phyloP scores from a whole-genome alignment of 2,329 filamentous ascomycete species.

The Dryadomyces sulphureus region DNA sequence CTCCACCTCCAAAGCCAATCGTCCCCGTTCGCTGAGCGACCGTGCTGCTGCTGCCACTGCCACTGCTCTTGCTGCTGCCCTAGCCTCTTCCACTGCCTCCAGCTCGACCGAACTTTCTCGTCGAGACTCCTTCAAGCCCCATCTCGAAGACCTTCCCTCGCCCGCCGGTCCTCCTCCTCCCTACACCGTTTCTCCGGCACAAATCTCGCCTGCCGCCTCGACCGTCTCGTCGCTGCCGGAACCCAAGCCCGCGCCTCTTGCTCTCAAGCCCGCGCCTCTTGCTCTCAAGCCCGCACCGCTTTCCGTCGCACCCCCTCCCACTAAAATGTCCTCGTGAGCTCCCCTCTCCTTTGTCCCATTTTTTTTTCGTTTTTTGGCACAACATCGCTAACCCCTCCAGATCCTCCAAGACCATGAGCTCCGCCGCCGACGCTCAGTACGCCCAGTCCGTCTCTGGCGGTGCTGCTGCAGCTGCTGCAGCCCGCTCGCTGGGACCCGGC shows the following conservation, averaged over 20 bases:
- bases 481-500: conserved; percentile 7
- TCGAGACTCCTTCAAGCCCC: conserved; percentile 7
- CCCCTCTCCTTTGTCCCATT: not conserved
- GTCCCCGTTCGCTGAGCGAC: conserved; percentile 10
- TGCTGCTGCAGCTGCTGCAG: conserved; percentile 3
- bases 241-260: conserved; percentile 1
- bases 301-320: not conserved
- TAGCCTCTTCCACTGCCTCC: not conserved
- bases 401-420: conserved; percentile 10
- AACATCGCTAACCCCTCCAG: not conserved
- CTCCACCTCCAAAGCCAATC: conserved; percentile 1
- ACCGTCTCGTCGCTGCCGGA: conserved; percentile 1
- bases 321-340: conserved; percentile 11
- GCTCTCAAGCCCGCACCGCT: not conserved
- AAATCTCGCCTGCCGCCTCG: not conserved
- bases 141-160: conserved; percentile 9
- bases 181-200: no score
- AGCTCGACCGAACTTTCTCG: conserved; percentile 1
- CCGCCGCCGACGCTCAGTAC: conserved; percentile 6
- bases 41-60: conserved; percentile 3
- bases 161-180: conserved; percentile 1
- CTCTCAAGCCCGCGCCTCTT: conserved; percentile 1
- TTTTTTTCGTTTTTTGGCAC: not conserved
- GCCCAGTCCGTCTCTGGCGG: conserved; percentile 7
- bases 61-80: not conserved